Percentiles rank a stretch among this genome's conserved stretches.
Conservation (phyloP, 108 stramenopile genomes). For the Discostella pseudostelligera region DNA sequence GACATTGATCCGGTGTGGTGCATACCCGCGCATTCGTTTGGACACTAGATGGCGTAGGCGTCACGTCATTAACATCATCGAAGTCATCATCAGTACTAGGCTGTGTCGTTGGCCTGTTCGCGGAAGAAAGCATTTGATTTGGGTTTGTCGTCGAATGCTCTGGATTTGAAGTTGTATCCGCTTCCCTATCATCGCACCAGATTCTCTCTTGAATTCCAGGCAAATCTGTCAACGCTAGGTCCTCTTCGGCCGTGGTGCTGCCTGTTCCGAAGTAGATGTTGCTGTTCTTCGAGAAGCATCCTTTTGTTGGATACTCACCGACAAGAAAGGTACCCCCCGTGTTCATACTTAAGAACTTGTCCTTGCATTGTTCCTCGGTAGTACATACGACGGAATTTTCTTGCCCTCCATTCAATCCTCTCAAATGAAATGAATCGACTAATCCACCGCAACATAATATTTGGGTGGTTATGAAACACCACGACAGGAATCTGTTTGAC, state of each 20-base stretch:
- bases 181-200: constrained; percentile 7
- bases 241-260: background rate
- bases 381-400: background rate
- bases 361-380: constrained; percentile 3
- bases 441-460: background rate
- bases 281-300: constrained; percentile 5
- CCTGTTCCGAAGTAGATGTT: constrained; percentile 13
- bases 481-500: too few relatives aligned
- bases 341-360: constrained; percentile 1
- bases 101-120: too few relatives aligned
- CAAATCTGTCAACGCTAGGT: constrained; percentile 2
- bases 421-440: background rate
- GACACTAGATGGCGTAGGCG: too few relatives aligned
- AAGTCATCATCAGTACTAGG: too few relatives aligned
- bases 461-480: too few relatives aligned
- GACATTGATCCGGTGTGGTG: too few relatives aligned
- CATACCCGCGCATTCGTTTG: too few relatives aligned
- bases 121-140: too few relatives aligned
- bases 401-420: background rate
- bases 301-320: constrained; percentile 4
- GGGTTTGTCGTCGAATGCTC: too few relatives aligned
- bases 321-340: constrained; percentile 1
- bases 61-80: too few relatives aligned
- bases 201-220: constrained; percentile 8
- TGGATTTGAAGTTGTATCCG: background rate